Evolutionary conservation across 2,329 filamentous ascomycete species (phyloP).

Genomic region (Teratosphaeria viscida): DNA sequence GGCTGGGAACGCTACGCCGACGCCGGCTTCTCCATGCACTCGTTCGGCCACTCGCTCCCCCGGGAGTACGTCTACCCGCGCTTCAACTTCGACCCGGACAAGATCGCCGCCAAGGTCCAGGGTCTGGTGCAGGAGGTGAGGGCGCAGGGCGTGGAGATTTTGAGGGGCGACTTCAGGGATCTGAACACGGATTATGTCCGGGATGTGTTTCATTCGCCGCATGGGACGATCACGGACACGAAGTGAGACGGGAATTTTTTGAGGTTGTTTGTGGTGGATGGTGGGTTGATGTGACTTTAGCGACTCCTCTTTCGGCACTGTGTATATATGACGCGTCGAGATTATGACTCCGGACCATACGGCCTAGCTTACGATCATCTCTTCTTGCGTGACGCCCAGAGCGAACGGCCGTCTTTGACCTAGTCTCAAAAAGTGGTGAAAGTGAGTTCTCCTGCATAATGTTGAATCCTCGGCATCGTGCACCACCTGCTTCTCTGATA

Average conservation of each 20-base stretch:
- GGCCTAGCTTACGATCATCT: background rate
- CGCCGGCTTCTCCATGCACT: conserved; percentile 43
- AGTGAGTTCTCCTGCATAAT: too few species aligned
- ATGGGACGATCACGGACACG: background rate
- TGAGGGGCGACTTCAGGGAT: conserved; percentile 23
- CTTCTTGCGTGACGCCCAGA: too few species aligned
- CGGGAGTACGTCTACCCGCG: conserved; percentile 45
- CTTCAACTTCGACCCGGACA: conserved; percentile 43
- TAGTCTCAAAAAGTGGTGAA: too few species aligned
- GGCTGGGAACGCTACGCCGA: conserved; percentile 53
- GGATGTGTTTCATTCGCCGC: conserved; percentile 10
- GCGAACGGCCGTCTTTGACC: too few species aligned
- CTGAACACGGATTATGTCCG: conserved; percentile 21
- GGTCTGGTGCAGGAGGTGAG: conserved; percentile 27
- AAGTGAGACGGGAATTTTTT: background rate
- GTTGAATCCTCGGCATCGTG: too few species aligned
- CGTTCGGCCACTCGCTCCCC: conserved; percentile 47
- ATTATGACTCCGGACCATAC: background rate
- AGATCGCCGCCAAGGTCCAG: conserved; percentile 33
- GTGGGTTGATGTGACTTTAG: background rate
- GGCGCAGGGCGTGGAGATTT: conserved; percentile 24
- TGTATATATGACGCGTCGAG: background rate
- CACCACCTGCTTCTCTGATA: too few species aligned
- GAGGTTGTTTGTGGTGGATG: background rate
- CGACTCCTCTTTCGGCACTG: background rate